phyloP scores from a whole-genome alignment of 1,139 yeast species.

The Sugiyamaella japonica region DNA sequence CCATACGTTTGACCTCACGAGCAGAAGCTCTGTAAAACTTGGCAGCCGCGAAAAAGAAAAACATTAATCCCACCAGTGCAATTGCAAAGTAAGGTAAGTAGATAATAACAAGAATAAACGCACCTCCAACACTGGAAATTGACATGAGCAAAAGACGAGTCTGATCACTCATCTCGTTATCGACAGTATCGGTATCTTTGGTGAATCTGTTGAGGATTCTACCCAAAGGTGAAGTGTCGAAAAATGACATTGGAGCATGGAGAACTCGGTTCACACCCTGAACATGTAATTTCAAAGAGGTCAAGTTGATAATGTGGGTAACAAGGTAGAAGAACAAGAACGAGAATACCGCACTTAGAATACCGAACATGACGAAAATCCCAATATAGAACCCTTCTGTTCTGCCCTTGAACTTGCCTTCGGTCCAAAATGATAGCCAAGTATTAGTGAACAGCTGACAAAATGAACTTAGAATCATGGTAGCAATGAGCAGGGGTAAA shows the following conservation, averaged over 20 bases:
- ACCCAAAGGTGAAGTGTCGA: constrained; percentile 71
- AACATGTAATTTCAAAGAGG: constrained; percentile 39
- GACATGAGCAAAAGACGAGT: constrained; percentile 50
- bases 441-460: constrained; percentile 65
- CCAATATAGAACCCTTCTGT: constrained; percentile 68
- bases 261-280: constrained; percentile 62
- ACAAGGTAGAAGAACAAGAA: constrained; percentile 49
- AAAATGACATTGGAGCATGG: constrained; percentile 70
- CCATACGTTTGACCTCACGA: constrained; percentile 80
- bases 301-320: constrained; percentile 53
- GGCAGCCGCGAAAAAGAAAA: constrained; percentile 51
- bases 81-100: constrained; percentile 78
- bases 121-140: constrained; percentile 58
- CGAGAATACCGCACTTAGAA: constrained; percentile 43
- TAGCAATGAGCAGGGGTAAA: constrained; percentile 45
- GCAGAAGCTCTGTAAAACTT: constrained; percentile 74
- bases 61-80: constrained; percentile 58
- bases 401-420: constrained; percentile 50
- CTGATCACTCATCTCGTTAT: constrained; percentile 56
- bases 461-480: constrained; percentile 54
- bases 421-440: constrained; percentile 87
- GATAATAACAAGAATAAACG: constrained; percentile 63
- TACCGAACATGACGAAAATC: constrained; percentile 56
- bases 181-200: constrained; percentile 81
- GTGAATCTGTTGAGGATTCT: constrained; percentile 72